Evolutionary conservation across 371 early-diverging fungal species (phyloP).

Genomic region (Actinomortierella wolfii): DNA sequence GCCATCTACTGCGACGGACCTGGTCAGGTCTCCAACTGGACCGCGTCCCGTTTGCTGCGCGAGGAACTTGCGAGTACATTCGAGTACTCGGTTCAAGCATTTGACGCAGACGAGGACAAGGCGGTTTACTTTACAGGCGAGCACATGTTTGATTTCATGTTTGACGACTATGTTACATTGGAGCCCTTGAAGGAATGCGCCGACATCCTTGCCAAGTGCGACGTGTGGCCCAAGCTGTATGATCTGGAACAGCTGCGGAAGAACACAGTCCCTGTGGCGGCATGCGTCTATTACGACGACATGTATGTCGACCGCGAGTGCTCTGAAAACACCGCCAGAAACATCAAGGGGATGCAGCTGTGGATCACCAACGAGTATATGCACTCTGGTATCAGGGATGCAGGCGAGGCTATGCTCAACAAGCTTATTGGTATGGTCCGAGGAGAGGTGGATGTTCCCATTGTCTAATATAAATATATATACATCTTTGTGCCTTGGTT

Average conservation of each 20-base stretch:
- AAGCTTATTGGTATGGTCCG: slow-evolving; percentile 66
- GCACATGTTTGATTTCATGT: slow-evolving; percentile 77
- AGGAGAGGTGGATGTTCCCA: slow-evolving; percentile 51
- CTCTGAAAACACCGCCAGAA: slow-evolving; percentile 65
- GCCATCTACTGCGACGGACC: slow-evolving; percentile 70
- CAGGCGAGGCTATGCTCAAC: slow-evolving; percentile 55
- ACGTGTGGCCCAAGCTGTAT: slow-evolving; percentile 65
- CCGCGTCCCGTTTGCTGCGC: slow-evolving; percentile 49
- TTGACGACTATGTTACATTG: slow-evolving; percentile 72
- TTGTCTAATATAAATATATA: slow-evolving; percentile 5
- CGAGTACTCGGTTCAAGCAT: slow-evolving; percentile 51
- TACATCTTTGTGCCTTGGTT: too few relatives aligned
- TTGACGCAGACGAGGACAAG: slow-evolving; percentile 54
- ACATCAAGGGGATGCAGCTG: slow-evolving; percentile 62
- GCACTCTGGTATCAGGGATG: slow-evolving; percentile 69
- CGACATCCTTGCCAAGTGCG: slow-evolving; percentile 61
- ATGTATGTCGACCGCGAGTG: slow-evolving; percentile 65
- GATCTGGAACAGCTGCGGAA: slow-evolving; percentile 52
- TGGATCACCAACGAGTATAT: slow-evolving; percentile 80
- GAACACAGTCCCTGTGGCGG: slow-evolving; percentile 67
- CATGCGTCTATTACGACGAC: slow-evolving; percentile 76
- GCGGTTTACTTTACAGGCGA: slow-evolving; percentile 58
- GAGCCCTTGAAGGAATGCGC: slow-evolving; percentile 64
- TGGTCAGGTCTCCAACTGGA: slow-evolving; percentile 65
- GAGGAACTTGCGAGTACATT: slow-evolving; percentile 57